Base-by-base conservation (phyloP, 2,329 filamentous ascomycete genomes). In the Coccinonectria pachysandricola region DNA sequence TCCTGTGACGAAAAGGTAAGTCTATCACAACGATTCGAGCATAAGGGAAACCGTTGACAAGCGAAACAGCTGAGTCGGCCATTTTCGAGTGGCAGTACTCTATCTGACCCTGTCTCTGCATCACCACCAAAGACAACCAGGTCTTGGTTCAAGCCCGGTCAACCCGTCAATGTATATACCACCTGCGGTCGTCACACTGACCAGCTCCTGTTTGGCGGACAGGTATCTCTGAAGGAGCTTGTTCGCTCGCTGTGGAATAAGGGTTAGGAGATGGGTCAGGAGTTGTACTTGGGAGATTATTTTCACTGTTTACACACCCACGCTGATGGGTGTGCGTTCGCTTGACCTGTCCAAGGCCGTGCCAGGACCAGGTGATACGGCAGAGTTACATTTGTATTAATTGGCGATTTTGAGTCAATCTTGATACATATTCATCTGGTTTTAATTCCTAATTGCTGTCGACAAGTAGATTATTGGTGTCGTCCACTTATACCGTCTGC, bases 101-200 rank as follows among this genome's bases (percentile, higher is more conserved):
- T 36, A 18, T 24, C 37, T 18, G 38, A 39, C 12, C 42, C 46
- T 11, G 30, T 40, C 6, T 39, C 45, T 14, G 37, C 46, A 11
- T 43, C 46, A 19, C 42, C 42, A 21, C 42, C 52, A 31, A 54
- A 49, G 30, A 39, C 44, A 5, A 42, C 54, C 11, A 51, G 53
- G 34, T 36, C 37, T 27, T 48, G 48, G 30, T 38, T 55, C 37
- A 56, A 50, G 39, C 40, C 57, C 6, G 43, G 54, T n/a, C 57
- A 54, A 12, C 57, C 54, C 7, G 56, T 62, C 37, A 71, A 71
- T 34, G 57, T 63, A 21, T 59, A 69, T 48, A 70, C 65, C 18
- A 64, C 66, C 31, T 71, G 68, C 34, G 68, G 68, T 9, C 57
- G 68, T 9, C 67, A 71, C 46, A 64, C 64, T 19, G 59, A 68